phyloP scores from a whole-genome alignment of 768 basidiomycete genomes.

The Hygrocybe punicea region DNA sequence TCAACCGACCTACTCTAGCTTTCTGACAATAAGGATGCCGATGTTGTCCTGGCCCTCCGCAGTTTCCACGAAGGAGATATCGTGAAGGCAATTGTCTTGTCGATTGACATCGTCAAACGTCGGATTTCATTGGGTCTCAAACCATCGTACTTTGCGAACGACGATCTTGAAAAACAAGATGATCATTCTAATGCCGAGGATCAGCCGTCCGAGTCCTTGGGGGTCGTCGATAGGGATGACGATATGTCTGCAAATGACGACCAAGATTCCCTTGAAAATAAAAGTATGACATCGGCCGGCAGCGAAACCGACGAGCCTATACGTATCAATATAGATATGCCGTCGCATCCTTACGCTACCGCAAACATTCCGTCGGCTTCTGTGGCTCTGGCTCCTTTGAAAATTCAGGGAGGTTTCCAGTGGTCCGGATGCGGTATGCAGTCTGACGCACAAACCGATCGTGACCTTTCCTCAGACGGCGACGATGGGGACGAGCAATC shows the following conservation, averaged over 20 bases:
- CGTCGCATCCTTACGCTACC: conserved; percentile 24
- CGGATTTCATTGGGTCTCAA: conserved; percentile 86
- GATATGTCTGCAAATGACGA: conserved; percentile 27
- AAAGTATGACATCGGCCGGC: conserved; percentile 21
- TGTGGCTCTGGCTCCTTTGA: conserved; percentile 37
- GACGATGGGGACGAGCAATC: conserved; percentile 44
- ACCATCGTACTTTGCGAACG: conserved; percentile 77
- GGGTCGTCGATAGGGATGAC: conserved; percentile 31
- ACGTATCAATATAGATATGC: conserved; percentile 43
- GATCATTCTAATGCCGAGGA: conserved; percentile 26
- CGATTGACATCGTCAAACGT: conserved; percentile 58
- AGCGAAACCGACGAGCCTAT: conserved; percentile 34
- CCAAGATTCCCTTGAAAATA: conserved; percentile 10
- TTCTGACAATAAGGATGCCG: conserved; percentile 81
- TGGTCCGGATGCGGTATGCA: conserved; percentile 52
- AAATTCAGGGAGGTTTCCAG: conserved; percentile 61
- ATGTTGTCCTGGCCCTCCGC: conserved; percentile 70
- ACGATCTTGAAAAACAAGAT: conserved; percentile 49
- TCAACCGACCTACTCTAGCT: conserved; percentile 47
- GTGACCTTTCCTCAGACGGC: conserved; percentile 48
- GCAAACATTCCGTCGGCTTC: conserved; percentile 8
- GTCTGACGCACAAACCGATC: conserved; percentile 40
- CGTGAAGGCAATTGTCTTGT: conserved; percentile 72
- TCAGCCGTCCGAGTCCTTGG: conserved; percentile 17
- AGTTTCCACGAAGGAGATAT: conserved; percentile 84